Evolutionary conservation across 1,284 basidiomycete genomes (phyloP).

Genomic region (Marasmius oreades): DNA sequence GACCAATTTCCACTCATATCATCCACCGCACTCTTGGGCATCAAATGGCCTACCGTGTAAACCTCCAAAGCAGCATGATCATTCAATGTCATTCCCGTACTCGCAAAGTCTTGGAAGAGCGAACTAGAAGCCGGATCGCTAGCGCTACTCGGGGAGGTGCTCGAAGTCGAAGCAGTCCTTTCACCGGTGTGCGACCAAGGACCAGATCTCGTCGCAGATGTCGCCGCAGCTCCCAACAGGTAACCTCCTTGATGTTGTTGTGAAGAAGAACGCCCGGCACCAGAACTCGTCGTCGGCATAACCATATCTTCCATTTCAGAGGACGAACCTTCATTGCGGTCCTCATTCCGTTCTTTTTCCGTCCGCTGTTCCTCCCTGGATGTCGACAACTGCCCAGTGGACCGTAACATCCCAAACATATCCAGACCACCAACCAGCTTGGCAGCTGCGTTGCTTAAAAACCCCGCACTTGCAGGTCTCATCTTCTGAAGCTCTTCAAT

Average conservation of each 20-base stretch:
- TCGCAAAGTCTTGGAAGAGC: not conserved
- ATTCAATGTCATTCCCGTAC: constrained; percentile 7
- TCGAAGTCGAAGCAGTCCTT: too few relatives aligned
- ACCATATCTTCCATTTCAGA: constrained; percentile 15
- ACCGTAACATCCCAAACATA: constrained; percentile 2
- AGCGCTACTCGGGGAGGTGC: too few relatives aligned
- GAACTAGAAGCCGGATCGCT: too few relatives aligned
- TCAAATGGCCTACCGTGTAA: constrained; percentile 77
- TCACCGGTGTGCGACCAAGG: too few relatives aligned
- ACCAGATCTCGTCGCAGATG: too few relatives aligned
- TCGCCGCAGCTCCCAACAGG: not conserved
- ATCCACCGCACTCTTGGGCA: constrained; percentile 54
- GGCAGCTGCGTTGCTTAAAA: constrained; percentile 10
- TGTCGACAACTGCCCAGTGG: not conserved
- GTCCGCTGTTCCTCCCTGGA: constrained; percentile 2
- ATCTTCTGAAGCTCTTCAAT: constrained; percentile 47
- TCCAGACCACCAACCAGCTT: constrained; percentile 14
- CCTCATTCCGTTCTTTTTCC: constrained; percentile 10
- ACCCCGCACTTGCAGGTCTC: constrained; percentile 29
- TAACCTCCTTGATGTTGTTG: constrained; percentile 13
- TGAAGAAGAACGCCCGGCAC: not conserved
- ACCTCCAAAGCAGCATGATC: constrained; percentile 70
- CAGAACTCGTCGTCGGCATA: constrained; percentile 12
- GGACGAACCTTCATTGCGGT: too few relatives aligned
- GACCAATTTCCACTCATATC: constrained; percentile 59